These are phyloP conservation scores for Artemisia tridentata DNA, from an alignment of 129 eudicot genomes.

Conservation along the genomic window DNA sequence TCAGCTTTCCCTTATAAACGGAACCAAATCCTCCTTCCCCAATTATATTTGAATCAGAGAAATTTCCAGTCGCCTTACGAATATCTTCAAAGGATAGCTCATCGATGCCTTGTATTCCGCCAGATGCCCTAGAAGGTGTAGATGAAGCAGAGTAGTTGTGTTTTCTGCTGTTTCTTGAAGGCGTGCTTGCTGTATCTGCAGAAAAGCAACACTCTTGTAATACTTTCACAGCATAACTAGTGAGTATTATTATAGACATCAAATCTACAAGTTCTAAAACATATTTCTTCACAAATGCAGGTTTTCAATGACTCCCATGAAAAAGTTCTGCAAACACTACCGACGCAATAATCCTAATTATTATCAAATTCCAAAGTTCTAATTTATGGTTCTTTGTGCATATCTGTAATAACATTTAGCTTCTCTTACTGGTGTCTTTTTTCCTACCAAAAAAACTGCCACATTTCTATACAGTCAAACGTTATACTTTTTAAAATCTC, in stretches of 20 bases:
- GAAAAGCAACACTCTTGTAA: neutral
- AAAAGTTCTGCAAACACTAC: neutral
- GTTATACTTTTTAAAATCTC: neutral
- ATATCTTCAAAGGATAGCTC: constrained; percentile 56
- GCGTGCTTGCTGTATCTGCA: constrained; percentile 46
- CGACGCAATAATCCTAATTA: neutral
- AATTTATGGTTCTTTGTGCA: neutral
- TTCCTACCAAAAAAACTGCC: no score
- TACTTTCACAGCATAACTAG: neutral
- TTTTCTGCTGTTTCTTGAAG: constrained; percentile 37
- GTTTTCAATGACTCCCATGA: neutral
- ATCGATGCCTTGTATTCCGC: constrained; percentile 28
- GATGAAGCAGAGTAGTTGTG: constrained; percentile 33
- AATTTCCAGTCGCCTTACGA: constrained; percentile 58
- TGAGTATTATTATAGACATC: neutral
- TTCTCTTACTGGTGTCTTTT: neutral
- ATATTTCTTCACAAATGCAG: constrained; percentile 3
- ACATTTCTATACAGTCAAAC: constrained; percentile 5
- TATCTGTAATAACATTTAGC: neutral
- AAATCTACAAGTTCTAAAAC: constrained; percentile 6
- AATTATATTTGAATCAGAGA: constrained; percentile 54
- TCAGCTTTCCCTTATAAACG: constrained; percentile 64
- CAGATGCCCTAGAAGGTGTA: constrained; percentile 34
- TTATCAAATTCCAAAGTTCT: neutral
- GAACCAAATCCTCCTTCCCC: constrained; percentile 86